Base-by-base conservation (phyloP, 352 stramenopile species). In the Peronospora destructor region DNA sequence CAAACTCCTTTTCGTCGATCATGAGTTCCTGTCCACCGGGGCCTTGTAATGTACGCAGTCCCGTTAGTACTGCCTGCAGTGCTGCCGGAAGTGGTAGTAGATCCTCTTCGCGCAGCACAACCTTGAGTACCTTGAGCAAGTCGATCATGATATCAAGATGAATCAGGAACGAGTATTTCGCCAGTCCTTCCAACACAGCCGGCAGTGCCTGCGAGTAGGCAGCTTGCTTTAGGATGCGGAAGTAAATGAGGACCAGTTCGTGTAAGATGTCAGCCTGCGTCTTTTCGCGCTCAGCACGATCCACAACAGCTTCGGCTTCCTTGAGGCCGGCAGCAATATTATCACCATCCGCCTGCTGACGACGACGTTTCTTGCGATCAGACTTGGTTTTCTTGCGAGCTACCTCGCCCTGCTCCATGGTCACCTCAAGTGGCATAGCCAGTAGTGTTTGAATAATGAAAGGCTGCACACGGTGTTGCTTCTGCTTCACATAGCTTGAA, bases 111-210 rank as follows among this genome's bases (percentile, higher is more conserved):
- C 80, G 77, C 21, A 98, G 71, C 49, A 98, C 71, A 19, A 87
- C 69, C 64, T 98, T 98, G 21, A 98, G 76, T 33, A 98, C 87
- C 52, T 92, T 95, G 49, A 98, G 73, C 38, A 98, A 60, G 62
- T 98, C 92, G 21, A 96, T 87, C 69, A 98, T 95, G 30, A 97
- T 98, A 66, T 98, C 94, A n/a, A 98, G 73, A 61, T 98, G 98
- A 52, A 98, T 98, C 8, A 98, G 53, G 75, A 98, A 96, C 12
- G 91, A 92, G 75, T 96, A 98, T 58, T 98, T 98, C 34, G 87
- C 80, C 35, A 98, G 74, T 2, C 95, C 95, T 52, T 90, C 79
- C 14, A 98, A 76, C 44, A 96, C 91, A 1, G 86, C 84, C 0
- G 92, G 91, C 45, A 98, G 56, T 13, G 96, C 71, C n/a, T 81